These are phyloP conservation scores for Camellia oleifera DNA, from an alignment of 179 eudicot species.

Conservation along the genomic window DNA sequence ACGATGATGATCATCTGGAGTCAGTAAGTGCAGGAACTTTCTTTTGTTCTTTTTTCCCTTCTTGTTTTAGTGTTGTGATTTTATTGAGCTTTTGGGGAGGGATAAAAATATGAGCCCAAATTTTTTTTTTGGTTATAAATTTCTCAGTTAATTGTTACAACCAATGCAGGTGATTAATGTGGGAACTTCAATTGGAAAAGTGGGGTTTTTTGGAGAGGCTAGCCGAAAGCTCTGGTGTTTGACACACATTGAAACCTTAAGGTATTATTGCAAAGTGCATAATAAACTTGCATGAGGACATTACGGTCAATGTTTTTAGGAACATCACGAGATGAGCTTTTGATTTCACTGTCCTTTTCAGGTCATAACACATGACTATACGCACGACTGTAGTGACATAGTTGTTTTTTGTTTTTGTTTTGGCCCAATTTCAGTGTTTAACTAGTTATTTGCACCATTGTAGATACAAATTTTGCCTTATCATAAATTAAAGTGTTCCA, in stretches of 20 bases:
- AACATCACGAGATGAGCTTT: neutral
- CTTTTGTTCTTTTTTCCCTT: neutral
- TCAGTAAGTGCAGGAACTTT: conserved; percentile 52
- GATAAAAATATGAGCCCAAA: neutral
- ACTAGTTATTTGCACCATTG: neutral
- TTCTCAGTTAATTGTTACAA: neutral
- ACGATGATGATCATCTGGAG: conserved; percentile 87
- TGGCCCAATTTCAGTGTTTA: neutral
- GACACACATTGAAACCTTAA: conserved; percentile 91
- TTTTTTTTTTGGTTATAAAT: too few relatives aligned
- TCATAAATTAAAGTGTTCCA: neutral
- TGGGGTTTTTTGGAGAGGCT: conserved; percentile 77
- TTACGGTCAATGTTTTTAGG: neutral
- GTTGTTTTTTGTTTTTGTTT: neutral
- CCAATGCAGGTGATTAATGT: conserved; percentile 71
- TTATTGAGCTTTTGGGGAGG: neutral
- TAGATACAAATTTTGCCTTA: neutral
- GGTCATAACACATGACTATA: neutral
- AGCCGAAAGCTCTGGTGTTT: conserved; percentile 82
- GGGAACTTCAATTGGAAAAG: conserved; percentile 91
- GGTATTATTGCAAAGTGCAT: conserved; percentile 40
- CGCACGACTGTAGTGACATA: too few relatives aligned
- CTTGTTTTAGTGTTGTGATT: neutral
- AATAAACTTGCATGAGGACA: neutral
- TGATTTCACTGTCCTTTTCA: neutral